Conservation (phyloP, 768 basidiomycete genomes). For the Agaricus bisporus region DNA sequence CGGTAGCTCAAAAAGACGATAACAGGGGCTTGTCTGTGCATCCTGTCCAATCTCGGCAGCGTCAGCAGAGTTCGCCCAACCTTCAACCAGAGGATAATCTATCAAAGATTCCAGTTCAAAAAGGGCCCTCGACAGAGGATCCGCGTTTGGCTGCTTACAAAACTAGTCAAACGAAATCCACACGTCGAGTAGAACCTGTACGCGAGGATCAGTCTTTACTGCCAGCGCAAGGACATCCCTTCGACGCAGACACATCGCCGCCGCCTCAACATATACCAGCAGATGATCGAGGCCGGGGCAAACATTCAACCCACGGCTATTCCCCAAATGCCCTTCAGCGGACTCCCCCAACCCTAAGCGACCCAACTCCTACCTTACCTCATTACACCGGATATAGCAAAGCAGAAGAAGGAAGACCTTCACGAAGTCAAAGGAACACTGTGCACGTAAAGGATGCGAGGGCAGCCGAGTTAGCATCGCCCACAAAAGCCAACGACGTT, state of each 20-base stretch:
- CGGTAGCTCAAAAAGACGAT: not conserved
- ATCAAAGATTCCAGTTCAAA: not conserved
- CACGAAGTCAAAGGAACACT: not conserved
- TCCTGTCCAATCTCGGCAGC: not conserved
- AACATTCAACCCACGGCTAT: not conserved
- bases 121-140: not conserved
- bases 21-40: not conserved
- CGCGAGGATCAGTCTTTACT: not conserved
- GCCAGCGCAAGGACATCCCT: not conserved
- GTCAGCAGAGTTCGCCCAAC: constrained; percentile 1
- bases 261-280: not conserved
- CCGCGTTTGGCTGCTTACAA: not conserved
- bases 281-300: constrained; percentile 1
- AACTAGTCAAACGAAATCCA: not conserved
- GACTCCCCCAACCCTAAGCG: not conserved
- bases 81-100: not conserved
- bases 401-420: not conserved
- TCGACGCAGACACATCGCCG: not conserved
- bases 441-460: constrained; percentile 2
- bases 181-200: not conserved
- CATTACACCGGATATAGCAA: constrained; percentile 3
- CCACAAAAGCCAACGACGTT: constrained; percentile 1
- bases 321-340: not conserved
- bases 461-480: constrained; percentile 2
- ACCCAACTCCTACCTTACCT: constrained; percentile 2